Conservation (phyloP, 352 stramenopile species). For the Thraustochytrium sp. region DNA sequence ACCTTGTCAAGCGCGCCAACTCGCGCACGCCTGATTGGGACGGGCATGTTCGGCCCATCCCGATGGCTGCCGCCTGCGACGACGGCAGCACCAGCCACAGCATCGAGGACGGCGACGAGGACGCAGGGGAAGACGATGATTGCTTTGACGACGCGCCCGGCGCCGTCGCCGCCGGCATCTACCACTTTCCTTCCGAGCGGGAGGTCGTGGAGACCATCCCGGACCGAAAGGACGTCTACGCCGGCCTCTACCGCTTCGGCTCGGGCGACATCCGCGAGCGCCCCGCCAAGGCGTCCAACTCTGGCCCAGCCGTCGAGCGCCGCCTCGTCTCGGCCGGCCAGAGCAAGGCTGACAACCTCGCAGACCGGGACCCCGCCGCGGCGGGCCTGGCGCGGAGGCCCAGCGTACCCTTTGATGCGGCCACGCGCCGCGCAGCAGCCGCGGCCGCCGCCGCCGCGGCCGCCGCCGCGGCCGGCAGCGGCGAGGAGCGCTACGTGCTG, state of each 20-base stretch:
- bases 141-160: neutral
- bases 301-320: neutral
- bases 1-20: slow-evolving; percentile 3
- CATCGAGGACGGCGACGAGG: too few species aligned
- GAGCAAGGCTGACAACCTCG: neutral
- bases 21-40: neutral
- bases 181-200: neutral
- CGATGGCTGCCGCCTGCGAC: too few species aligned
- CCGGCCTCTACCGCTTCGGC: slow-evolving; percentile 2
- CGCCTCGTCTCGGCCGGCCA: neutral
- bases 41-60: too few species aligned
- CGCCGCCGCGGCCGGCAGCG: neutral
- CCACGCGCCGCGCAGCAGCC: too few species aligned
- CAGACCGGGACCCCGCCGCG: too few species aligned
- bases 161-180: neutral
- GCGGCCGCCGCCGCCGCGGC: neutral
- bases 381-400: too few species aligned
- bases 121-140: neutral
- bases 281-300: too few species aligned
- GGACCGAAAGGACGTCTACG: neutral
- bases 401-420: too few species aligned
- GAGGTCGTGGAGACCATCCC: neutral
- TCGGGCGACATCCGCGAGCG: too few species aligned
- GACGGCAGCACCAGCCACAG: too few species aligned
- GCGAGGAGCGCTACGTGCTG: neutral